Evolutionary conservation across 495 filamentous ascomycete species (phyloP), one percentile per base, ranked within the genome.

Genomic region (Xylaria flabelliformis): DNA sequence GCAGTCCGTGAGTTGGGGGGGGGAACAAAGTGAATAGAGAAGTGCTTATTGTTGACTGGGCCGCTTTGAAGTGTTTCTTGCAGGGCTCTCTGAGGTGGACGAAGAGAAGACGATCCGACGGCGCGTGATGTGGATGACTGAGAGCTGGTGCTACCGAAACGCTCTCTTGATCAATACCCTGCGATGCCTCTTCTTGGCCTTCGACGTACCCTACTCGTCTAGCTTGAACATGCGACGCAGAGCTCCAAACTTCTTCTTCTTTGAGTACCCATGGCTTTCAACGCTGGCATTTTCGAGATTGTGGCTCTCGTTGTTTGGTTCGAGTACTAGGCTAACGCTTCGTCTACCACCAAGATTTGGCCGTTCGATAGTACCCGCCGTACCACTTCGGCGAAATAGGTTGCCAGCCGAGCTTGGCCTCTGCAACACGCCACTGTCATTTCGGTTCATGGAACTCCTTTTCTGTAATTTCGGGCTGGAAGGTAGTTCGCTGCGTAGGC

Each of bases 181-280:
- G n/a, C 75, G 77, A 41, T 74, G 66, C 62, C 32, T 41, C 64
- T 63, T 76, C 62, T 10, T 55, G 15, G 26, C 34, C 50, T 36
- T 48, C 17, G 65, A 73, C 59, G 55, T 36, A 44, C 56, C 76
- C 81, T 79, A 90, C 69, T 87, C 84, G 75, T 86, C 77, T 61
- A 90, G 76, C 48, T 86, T 81, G 80, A 90, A 90, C 75, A 86
- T 87, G 72, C 82, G 82, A 76, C 88, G 85, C 76, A 90, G 73
- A 50, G 79, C 74, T 53, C 81, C 82, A 75, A 90, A 90, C 78
- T 85, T 88, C 84, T 90, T 90, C 83, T 88, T 89, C 82, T 87
- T 89, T 78, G 81, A 85, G 55, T 84, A 81, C 70, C 80, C 82
- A 34, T 70, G 4, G 24, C 69, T 55, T 65, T 78, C 75, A 66